phyloP scores from a whole-genome alignment of 2,329 filamentous ascomycete genomes.

The Botrytis deweyae region DNA sequence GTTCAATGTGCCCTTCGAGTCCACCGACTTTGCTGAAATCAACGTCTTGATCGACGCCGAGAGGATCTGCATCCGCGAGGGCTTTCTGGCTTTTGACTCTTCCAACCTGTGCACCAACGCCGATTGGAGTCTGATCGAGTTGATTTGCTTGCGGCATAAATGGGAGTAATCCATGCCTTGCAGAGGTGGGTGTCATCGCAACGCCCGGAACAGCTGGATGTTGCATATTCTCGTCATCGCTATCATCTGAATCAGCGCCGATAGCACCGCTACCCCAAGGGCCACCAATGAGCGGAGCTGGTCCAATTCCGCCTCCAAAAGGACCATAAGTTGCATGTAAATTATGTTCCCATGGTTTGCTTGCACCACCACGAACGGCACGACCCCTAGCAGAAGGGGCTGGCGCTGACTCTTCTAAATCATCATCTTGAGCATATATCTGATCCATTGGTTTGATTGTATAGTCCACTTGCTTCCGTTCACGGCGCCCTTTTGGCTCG shows the following conservation, averaged over 20 bases:
- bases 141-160: constrained; percentile 53
- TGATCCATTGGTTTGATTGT: constrained; percentile 77
- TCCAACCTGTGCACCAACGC: constrained; percentile 78
- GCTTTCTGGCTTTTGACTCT: constrained; percentile 92
- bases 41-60: constrained; percentile 89
- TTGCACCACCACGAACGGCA: constrained; percentile 54
- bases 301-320: constrained; percentile 81
- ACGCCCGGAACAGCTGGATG: constrained; percentile 62
- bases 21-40: constrained; percentile 95
- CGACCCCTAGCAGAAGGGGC: constrained; percentile 65
- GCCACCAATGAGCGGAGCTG: constrained; percentile 51
- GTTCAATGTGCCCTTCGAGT: constrained; percentile 88
- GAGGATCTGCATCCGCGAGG: constrained; percentile 87
- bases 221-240: constrained; percentile 82
- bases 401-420: constrained; percentile 64
- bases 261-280: constrained; percentile 72
- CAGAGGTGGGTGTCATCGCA: constrained; percentile 60
- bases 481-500: constrained; percentile 55
- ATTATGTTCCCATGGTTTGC: constrained; percentile 66
- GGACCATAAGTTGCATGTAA: constrained; percentile 90
- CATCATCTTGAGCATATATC: constrained; percentile 70
- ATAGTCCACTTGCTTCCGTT: constrained; percentile 75
- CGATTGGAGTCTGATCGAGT: constrained; percentile 54
- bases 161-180: constrained; percentile 50
- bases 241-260: constrained; percentile 90